Percentiles rank a stretch among this genome's conserved stretches.
Evolutionary conservation across 108 stramenopile species (phyloP).

Genomic region (Chaetoceros muelleri): DNA sequence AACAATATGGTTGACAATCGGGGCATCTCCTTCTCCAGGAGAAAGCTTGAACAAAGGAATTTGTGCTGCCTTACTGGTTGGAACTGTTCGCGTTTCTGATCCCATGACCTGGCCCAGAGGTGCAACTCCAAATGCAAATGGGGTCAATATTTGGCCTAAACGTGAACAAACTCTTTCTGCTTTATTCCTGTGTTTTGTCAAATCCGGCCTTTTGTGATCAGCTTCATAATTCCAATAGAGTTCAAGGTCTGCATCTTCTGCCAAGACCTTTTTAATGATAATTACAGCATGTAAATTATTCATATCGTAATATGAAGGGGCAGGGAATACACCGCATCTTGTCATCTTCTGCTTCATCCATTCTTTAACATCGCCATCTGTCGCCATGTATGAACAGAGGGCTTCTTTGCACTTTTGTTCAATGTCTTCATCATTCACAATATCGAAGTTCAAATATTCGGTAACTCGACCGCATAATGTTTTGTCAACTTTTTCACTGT

Average conservation of each 20-base stretch:
- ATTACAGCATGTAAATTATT: conserved; percentile 73
- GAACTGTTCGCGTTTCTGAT: conserved; percentile 45
- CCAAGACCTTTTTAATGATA: conserved; percentile 66
- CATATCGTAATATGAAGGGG: conserved; percentile 61
- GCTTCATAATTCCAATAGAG: conserved; percentile 31
- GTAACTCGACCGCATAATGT: conserved; percentile 69
- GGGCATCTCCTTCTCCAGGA: conserved; percentile 51
- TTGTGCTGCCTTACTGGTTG: conserved; percentile 71
- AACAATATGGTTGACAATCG: conserved; percentile 79
- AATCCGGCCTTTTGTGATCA: conserved; percentile 17
- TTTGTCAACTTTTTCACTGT: conserved; percentile 40
- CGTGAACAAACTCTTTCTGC: conserved; percentile 45
- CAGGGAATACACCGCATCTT: conserved; percentile 76
- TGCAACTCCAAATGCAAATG: conserved; percentile 82
- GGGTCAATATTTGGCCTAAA: conserved; percentile 56
- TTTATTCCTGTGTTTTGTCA: conserved; percentile 45
- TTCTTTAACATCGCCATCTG: conserved; percentile 3
- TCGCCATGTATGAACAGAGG: conserved; percentile 52
- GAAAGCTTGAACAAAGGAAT: conserved; percentile 73
- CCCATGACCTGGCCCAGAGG: conserved; percentile 76
- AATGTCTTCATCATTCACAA: conserved; percentile 57
- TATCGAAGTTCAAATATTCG: conserved; percentile 69
- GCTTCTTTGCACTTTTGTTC: conserved; percentile 39
- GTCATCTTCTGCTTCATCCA: conserved; percentile 31
- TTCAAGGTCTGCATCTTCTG: conserved; percentile 49